Conservation (phyloP, 768 basidiomycete genomes). For the Leccinum incarnatum region DNA sequence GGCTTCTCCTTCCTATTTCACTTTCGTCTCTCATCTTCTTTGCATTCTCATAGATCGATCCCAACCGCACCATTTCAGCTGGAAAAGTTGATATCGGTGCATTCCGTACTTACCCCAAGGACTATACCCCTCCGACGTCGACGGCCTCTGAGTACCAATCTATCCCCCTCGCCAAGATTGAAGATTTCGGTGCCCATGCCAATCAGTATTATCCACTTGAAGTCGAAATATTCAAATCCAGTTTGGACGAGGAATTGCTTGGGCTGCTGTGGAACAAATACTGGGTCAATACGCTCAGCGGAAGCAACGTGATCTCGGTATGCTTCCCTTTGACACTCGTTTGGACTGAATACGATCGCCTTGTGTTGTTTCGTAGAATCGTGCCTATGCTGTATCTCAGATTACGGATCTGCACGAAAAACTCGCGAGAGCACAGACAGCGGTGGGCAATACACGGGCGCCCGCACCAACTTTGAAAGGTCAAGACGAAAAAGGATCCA, state of each 20-base stretch:
- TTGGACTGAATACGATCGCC: neutral
- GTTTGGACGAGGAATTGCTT: conserved; percentile 81
- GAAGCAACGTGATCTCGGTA: conserved; percentile 90
- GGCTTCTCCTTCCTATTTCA: neutral
- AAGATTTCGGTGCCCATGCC: conserved; percentile 98
- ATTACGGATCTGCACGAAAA: conserved; percentile 89
- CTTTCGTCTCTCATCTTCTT: neutral
- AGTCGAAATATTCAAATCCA: conserved; percentile 93
- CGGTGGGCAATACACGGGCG: conserved; percentile 58
- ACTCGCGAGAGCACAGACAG: conserved; percentile 64
- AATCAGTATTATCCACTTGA: conserved; percentile 94
- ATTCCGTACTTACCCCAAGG: conserved; percentile 96
- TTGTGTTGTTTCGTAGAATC: conserved; percentile 57
- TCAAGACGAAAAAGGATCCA: conserved; percentile 41
- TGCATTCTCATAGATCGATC: conserved; percentile 69
- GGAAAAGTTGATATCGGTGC: conserved; percentile 99
- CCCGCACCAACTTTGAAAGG: conserved; percentile 51
- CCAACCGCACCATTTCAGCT: conserved; percentile 96
- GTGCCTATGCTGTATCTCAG: conserved; percentile 91
- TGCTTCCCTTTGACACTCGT: conserved; percentile 18
- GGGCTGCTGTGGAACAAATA: conserved; percentile 98
- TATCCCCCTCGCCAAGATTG: conserved; percentile 95
- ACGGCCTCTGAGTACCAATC: conserved; percentile 87
- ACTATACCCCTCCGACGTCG: conserved; percentile 78
- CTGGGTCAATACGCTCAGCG: conserved; percentile 96